Evolutionary conservation across 1,139 yeast species (phyloP).

Genomic region (Pichia cactophila): DNA sequence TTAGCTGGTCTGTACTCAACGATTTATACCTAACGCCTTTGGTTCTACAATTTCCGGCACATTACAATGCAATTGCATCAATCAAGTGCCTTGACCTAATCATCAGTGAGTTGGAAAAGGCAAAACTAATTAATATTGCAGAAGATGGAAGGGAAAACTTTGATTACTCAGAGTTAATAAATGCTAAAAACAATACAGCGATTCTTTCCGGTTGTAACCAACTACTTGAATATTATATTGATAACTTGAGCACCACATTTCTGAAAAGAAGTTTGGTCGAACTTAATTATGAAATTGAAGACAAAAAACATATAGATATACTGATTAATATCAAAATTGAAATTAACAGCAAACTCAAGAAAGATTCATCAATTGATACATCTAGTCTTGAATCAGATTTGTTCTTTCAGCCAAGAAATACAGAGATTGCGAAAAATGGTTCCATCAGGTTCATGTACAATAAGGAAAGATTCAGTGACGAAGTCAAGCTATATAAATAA

Average conservation of each 20-base stretch:
- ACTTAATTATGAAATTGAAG: slow-evolving; percentile 14
- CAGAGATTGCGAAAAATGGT: slow-evolving; percentile 25
- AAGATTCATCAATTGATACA: background rate
- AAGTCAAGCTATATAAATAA: slow-evolving; percentile 13
- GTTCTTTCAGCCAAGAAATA: slow-evolving; percentile 24
- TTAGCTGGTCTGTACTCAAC: slow-evolving; percentile 69
- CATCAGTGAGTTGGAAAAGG: slow-evolving; percentile 20
- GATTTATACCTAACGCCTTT: slow-evolving; percentile 73
- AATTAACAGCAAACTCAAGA: slow-evolving; percentile 7
- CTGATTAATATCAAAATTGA: slow-evolving; percentile 25
- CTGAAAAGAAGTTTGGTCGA: slow-evolving; percentile 17
- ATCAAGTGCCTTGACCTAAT: slow-evolving; percentile 43
- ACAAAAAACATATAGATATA: slow-evolving; percentile 17
- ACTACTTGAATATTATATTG: slow-evolving; percentile 25
- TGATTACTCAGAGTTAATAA: background rate
- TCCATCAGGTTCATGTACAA: slow-evolving; percentile 27
- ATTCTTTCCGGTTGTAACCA: slow-evolving; percentile 29
- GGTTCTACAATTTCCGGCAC: slow-evolving; percentile 68
- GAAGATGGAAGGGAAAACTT: background rate
- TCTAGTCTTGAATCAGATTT: slow-evolving; percentile 16
- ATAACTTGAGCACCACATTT: slow-evolving; percentile 21
- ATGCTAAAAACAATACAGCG: background rate
- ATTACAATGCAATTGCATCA: slow-evolving; percentile 69
- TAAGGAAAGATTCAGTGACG: slow-evolving; percentile 21
- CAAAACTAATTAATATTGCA: background rate